phyloP scores from a whole-genome alignment of 2,329 filamentous ascomycete species.

The Botrytis byssoidea region DNA sequence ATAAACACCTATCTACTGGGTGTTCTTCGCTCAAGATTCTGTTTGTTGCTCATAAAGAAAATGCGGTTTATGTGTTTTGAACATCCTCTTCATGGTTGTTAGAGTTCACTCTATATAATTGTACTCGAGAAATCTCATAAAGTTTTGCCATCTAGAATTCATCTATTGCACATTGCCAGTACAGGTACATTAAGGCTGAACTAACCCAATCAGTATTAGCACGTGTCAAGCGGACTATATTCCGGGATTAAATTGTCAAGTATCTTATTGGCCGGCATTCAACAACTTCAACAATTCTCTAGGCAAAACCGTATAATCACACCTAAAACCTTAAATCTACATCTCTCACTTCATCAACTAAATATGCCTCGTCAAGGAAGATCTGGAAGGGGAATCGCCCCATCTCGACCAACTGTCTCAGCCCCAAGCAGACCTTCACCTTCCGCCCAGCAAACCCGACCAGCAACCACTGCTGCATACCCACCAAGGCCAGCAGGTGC shows the following conservation, averaged over 20 bases:
- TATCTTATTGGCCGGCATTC: background rate
- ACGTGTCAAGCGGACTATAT: background rate
- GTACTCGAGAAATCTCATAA: background rate
- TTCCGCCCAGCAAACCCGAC: constrained; percentile 62
- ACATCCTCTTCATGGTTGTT: background rate
- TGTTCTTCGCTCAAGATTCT: background rate
- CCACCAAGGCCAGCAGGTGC: constrained; percentile 51
- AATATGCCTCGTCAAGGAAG: constrained; percentile 79
- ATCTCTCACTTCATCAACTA: constrained; percentile 21
- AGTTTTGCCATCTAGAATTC: background rate
- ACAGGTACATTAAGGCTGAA: background rate
- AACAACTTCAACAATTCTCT: constrained; percentile 12
- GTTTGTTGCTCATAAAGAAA: background rate
- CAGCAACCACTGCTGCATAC: constrained; percentile 62
- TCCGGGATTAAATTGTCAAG: constrained; percentile 13
- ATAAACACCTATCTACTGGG: background rate
- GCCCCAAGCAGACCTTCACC: constrained; percentile 46
- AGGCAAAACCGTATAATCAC: background rate
- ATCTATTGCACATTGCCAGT: background rate
- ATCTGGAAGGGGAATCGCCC: constrained; percentile 55
- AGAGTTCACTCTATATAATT: background rate
- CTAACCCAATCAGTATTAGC: background rate
- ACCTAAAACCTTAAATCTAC: background rate
- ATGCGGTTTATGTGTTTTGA: background rate
- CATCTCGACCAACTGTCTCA: constrained; percentile 63